Evolutionary conservation across 495 filamentous ascomycete species (phyloP).

Genomic region (Rusavskia elegans): DNA sequence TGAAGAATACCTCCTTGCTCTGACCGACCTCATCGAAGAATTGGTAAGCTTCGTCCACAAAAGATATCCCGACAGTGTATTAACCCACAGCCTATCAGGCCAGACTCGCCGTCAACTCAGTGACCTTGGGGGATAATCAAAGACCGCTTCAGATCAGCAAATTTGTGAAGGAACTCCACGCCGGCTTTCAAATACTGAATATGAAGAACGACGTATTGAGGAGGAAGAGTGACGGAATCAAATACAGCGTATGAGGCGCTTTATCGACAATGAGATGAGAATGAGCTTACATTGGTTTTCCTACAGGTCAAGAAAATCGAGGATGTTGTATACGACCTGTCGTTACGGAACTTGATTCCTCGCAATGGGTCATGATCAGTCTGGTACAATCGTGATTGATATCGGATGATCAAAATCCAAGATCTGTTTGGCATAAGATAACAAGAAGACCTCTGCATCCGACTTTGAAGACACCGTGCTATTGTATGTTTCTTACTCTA

Average conservation of each 20-base stretch:
- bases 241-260: conserved; percentile 55
- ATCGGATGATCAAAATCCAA: too few species aligned
- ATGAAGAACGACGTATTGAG: conserved; percentile 88
- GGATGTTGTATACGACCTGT: conserved; percentile 93
- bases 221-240: conserved; percentile 79
- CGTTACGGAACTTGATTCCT: conserved; percentile 51
- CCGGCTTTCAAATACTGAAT: conserved; percentile 91
- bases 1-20: conserved; percentile 84
- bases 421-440: too few species aligned
- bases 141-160: conserved; percentile 70
- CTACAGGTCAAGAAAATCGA: conserved; percentile 79
- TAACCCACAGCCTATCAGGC: conserved; percentile 25
- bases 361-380: not conserved
- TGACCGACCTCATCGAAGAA: conserved; percentile 80
- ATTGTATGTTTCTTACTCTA: too few species aligned
- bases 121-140: conserved; percentile 77
- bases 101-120: conserved; percentile 86
- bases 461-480: too few species aligned
- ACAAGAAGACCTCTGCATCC: too few species aligned
- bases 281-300: not conserved
- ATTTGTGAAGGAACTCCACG: conserved; percentile 90
- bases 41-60: conserved; percentile 31
- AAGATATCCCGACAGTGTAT: not conserved
- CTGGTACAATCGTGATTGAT: not conserved
- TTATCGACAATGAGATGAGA: not conserved